These are phyloP conservation scores for Wickerhamiella dianesei DNA, from an alignment of 805 yeast species.

Conservation along the genomic window DNA sequence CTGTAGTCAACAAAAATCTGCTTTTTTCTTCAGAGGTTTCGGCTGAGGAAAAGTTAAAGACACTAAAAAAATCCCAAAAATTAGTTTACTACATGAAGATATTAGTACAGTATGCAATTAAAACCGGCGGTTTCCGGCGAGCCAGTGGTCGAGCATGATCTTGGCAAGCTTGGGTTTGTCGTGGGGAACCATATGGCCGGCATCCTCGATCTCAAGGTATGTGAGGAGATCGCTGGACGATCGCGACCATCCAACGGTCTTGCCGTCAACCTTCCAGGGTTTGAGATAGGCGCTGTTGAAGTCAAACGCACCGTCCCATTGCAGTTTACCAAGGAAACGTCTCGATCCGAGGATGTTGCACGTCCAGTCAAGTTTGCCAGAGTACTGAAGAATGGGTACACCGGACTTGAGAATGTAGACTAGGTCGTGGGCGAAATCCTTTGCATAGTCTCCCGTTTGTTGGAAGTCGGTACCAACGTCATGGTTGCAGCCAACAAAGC, in stretches of 20 bases:
- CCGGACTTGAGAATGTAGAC: slow-evolving; percentile 55
- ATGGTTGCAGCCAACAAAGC: slow-evolving; percentile 38
- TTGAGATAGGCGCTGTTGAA: slow-evolving; percentile 32
- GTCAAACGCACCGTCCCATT: slow-evolving; percentile 47
- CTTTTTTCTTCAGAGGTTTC: no score
- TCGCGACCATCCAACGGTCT: slow-evolving; percentile 56
- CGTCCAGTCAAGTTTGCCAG: slow-evolving; percentile 92
- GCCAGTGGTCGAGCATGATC: slow-evolving; percentile 80
- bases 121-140: slow-evolving; percentile 22
- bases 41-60: no score
- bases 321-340: slow-evolving; percentile 64
- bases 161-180: slow-evolving; percentile 71
- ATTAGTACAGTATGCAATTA: no score
- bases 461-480: slow-evolving; percentile 68
- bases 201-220: slow-evolving; percentile 71
- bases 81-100: no score
- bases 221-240: slow-evolving; percentile 45
- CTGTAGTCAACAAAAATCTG: no score
- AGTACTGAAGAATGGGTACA: slow-evolving; percentile 76
- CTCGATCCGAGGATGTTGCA: slow-evolving; percentile 95
- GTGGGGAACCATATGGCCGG: slow-evolving; percentile 93
- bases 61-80: no score
- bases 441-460: slow-evolving; percentile 84
- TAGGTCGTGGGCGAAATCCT: slow-evolving; percentile 67
- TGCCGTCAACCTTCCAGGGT: slow-evolving; percentile 32